A percentile compares a stretch with the other conserved stretches of the same genome.
phyloP scores from a whole-genome alignment of 2,329 filamentous ascomycete species.

The Paecilomyces sp. region DNA sequence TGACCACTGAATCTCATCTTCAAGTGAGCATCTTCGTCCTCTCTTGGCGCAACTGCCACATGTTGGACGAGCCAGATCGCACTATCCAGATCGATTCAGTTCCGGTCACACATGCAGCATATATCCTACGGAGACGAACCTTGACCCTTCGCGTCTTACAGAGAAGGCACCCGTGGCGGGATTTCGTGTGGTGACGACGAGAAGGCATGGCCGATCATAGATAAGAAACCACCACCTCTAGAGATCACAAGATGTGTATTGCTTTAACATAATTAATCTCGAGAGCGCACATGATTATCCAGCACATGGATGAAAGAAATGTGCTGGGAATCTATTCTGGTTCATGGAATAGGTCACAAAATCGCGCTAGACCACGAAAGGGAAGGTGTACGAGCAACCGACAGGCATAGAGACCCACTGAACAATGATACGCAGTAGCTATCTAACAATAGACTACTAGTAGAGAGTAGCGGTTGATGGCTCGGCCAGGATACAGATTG shows the following conservation, averaged over 20 bases:
- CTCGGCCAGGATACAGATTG: too few species aligned
- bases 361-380: background rate
- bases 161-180: background rate
- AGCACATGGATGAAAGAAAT: background rate
- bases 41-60: background rate
- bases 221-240: background rate
- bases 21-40: background rate
- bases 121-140: background rate
- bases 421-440: too few species aligned
- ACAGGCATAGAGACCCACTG: too few species aligned
- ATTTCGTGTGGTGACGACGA: background rate
- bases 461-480: too few species aligned
- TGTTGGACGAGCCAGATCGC: background rate
- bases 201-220: background rate
- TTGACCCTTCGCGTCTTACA: background rate
- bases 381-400: background rate
- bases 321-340: background rate
- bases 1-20: background rate
- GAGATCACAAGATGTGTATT: background rate
- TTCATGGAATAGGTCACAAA: background rate
- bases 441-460: too few species aligned
- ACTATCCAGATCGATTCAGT: background rate
- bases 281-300: background rate
- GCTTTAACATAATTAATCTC: background rate
- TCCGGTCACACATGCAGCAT: background rate